phyloP scores from a whole-genome alignment of 228 moss, liverwort and hornwort species.

The Sphagnum magellanicum region DNA sequence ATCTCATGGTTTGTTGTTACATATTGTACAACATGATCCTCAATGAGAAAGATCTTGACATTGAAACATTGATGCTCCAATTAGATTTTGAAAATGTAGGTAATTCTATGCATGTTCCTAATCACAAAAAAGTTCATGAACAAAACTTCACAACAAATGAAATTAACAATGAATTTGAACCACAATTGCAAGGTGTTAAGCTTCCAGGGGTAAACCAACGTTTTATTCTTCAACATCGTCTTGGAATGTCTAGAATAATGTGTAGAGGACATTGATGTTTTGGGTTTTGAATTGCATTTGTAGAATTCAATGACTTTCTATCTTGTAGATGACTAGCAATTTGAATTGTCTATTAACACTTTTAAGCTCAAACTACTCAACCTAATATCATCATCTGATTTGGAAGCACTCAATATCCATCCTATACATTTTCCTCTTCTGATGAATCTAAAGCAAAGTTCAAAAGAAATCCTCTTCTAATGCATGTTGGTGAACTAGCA shows the following conservation, averaged over 20 bases:
- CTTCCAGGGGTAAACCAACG: background rate
- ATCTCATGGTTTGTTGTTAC: background rate
- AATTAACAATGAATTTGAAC: background rate
- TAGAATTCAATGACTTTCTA: too few relatives aligned
- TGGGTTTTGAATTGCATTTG: too few relatives aligned
- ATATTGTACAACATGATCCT: background rate
- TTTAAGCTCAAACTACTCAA: too few relatives aligned
- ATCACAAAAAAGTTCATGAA: background rate
- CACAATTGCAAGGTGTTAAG: background rate
- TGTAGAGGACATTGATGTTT: background rate
- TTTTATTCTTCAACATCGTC: background rate
- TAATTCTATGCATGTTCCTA: background rate
- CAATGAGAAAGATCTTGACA: background rate
- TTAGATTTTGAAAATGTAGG: background rate
- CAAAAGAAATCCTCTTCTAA: too few relatives aligned
- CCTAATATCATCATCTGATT: too few relatives aligned
- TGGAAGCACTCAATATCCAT: too few relatives aligned
- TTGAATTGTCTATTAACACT: too few relatives aligned
- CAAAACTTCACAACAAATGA: background rate
- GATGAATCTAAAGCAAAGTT: too few relatives aligned
- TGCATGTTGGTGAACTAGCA: too few relatives aligned
- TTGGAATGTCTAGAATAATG: background rate
- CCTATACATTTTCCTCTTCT: too few relatives aligned
- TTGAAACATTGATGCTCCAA: background rate
- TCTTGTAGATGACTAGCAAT: too few relatives aligned